phyloP scores from a whole-genome alignment of 352 stramenopile species.

The Plasmopara muralis region DNA sequence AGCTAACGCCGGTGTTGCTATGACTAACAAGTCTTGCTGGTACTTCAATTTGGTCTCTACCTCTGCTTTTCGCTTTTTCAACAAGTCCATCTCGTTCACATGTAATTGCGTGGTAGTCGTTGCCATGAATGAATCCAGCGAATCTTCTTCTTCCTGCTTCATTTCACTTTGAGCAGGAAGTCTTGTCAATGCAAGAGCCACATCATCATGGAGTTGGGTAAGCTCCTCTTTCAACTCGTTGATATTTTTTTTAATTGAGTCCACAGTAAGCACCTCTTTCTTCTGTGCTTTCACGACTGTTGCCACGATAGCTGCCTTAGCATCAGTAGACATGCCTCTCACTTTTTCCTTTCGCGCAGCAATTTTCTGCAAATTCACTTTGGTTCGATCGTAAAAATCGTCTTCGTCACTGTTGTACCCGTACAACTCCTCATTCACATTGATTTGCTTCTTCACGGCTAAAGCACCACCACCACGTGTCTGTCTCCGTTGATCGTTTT shows the following conservation, averaged over 20 bases:
- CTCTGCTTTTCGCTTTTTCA: slow-evolving; percentile 20
- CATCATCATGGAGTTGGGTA: slow-evolving; percentile 22
- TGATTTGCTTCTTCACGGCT: slow-evolving; percentile 12
- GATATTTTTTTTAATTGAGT: slow-evolving; percentile 46
- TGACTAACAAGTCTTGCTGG: slow-evolving; percentile 38
- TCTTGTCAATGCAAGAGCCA: slow-evolving; percentile 11
- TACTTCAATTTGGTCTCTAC: slow-evolving; percentile 37
- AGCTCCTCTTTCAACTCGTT: slow-evolving; percentile 33
- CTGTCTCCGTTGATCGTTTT: slow-evolving; percentile 41
- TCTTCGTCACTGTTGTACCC: slow-evolving; percentile 67
- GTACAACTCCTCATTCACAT: slow-evolving; percentile 32
- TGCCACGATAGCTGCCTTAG: too few relatives aligned
- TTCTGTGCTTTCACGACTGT: neutral
- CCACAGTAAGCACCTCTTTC: slow-evolving; percentile 40
- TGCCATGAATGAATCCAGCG: slow-evolving; percentile 66
- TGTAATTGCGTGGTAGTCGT: slow-evolving; percentile 45
- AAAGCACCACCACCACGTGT: slow-evolving; percentile 10
- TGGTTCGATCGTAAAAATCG: slow-evolving; percentile 74
- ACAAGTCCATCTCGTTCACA: slow-evolving; percentile 22
- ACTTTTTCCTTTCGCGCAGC: slow-evolving; percentile 5
- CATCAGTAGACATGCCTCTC: neutral
- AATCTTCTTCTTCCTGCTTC: slow-evolving; percentile 27
- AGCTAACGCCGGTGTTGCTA: slow-evolving; percentile 51
- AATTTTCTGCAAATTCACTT: slow-evolving; percentile 46
- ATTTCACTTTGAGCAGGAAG: slow-evolving; percentile 13